Evolutionary conservation across 2,329 filamentous ascomycete genomes (phyloP).

Genomic region (Penicillium sp.): DNA sequence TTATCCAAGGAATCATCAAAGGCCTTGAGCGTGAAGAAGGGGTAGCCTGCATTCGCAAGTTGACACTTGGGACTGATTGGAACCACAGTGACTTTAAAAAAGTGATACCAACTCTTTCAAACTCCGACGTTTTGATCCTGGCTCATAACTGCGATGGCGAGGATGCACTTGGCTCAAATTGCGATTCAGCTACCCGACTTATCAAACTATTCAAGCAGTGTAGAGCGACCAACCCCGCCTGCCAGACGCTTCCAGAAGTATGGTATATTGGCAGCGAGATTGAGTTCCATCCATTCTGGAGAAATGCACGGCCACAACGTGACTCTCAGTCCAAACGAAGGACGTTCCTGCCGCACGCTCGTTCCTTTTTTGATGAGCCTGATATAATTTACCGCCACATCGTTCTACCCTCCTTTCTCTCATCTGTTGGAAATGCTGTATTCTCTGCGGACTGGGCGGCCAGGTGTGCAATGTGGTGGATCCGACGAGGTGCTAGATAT

Average conservation of each 20-base stretch:
- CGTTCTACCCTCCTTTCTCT: constrained; percentile 9
- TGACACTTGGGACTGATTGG: constrained; percentile 10
- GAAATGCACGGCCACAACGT: constrained; percentile 1
- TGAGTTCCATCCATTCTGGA: constrained; percentile 11
- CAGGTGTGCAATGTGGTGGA: constrained; percentile 17
- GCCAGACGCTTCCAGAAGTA: too few species aligned
- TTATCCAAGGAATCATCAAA: constrained; percentile 8
- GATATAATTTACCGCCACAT: constrained; percentile 17
- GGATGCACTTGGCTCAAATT: too few species aligned
- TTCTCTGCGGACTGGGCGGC: constrained; percentile 14
- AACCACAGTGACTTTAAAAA: constrained; percentile 5
- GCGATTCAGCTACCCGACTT: too few species aligned
- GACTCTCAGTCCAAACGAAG: constrained; percentile 9
- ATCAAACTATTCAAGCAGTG: too few species aligned
- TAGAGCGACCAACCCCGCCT: too few species aligned
- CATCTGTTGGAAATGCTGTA: constrained; percentile 6
- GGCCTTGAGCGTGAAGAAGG: constrained; percentile 7
- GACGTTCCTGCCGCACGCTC: constrained; percentile 15
- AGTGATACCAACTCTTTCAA: not conserved
- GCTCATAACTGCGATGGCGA: too few species aligned
- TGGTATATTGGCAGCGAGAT: too few species aligned
- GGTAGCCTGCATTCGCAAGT: not conserved
- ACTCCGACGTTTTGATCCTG: too few species aligned
- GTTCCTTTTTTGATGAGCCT: constrained; percentile 14
- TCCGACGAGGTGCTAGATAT: constrained; percentile 16